These are phyloP conservation scores for Phaffomyces thermotolerans DNA, from an alignment of 805 yeast genomes.

Conservation along the genomic window DNA sequence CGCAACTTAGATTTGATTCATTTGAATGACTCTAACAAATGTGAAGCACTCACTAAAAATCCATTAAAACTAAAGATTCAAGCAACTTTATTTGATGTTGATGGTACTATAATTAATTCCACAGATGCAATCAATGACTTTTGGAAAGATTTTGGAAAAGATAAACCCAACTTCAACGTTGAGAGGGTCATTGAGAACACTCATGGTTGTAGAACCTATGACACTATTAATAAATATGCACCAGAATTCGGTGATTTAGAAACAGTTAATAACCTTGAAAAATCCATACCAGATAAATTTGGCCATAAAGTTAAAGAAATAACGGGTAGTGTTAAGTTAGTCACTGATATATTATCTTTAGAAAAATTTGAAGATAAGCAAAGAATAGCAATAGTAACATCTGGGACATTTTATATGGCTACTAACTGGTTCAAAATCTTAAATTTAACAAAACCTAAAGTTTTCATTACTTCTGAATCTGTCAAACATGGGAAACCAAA, in stretches of 20 bases:
- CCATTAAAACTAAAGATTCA: conserved; percentile 27
- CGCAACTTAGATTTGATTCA: no score
- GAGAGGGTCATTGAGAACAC: conserved; percentile 65
- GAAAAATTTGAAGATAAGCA: conserved; percentile 35
- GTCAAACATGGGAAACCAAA: conserved; percentile 79
- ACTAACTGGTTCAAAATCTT: conserved; percentile 69
- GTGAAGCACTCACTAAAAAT: conserved; percentile 1
- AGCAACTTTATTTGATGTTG: conserved; percentile 69
- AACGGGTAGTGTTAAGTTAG: conserved; percentile 65
- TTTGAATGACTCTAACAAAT: no score
- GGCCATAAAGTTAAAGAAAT: conserved; percentile 69
- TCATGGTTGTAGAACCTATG: conserved; percentile 80
- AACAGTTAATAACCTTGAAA: conserved; percentile 61
- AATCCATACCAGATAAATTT: conserved; percentile 60
- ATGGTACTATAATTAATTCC: conserved; percentile 79
- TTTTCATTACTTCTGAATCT: conserved; percentile 75
- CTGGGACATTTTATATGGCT: conserved; percentile 75
- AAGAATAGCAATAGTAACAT: conserved; percentile 80
- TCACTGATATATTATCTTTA: conserved; percentile 32
- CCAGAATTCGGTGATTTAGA: conserved; percentile 63
- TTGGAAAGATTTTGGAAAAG: conserved; percentile 68
- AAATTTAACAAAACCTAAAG: conserved; percentile 52
- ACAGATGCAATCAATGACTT: conserved; percentile 73
- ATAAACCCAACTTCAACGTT: conserved; percentile 62
- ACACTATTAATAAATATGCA: conserved; percentile 62